Conservation (phyloP, 371 early-diverging fungal species). For the Rhizomucor miehei region DNA sequence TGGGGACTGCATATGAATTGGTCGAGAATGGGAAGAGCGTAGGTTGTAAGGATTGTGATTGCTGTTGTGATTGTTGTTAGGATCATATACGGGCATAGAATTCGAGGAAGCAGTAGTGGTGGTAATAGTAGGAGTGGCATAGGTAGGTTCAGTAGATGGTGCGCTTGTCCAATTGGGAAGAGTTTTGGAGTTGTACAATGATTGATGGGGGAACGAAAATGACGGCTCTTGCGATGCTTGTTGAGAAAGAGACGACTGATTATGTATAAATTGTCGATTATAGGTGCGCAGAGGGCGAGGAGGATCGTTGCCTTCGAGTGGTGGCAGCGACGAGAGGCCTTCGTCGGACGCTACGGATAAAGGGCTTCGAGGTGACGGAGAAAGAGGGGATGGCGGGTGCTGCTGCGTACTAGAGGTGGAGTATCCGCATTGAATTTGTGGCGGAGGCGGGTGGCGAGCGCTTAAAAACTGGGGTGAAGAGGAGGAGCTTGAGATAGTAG, state of each 20-base stretch:
- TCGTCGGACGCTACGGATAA: background rate
- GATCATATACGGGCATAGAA: slow-evolving; percentile 1
- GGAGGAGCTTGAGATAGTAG: too few species aligned
- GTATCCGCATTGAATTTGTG: too few species aligned
- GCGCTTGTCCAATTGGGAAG: background rate
- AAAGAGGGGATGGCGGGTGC: slow-evolving; percentile 26
- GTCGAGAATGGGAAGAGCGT: slow-evolving; percentile 1
- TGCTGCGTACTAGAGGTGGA: background rate
- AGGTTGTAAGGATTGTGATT: background rate
- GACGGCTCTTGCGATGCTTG: background rate
- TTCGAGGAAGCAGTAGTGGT: slow-evolving; percentile 1
- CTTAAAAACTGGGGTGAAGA: too few species aligned
- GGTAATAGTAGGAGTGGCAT: background rate
- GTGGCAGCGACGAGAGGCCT: slow-evolving; percentile 7
- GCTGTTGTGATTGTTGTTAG: background rate
- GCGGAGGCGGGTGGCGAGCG: too few species aligned
- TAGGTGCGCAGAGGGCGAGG: slow-evolving; percentile 11
- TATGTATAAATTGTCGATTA: background rate
- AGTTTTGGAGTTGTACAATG: background rate
- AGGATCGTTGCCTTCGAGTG: slow-evolving; percentile 18
- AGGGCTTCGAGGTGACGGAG: slow-evolving; percentile 10
- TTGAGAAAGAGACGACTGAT: too few species aligned
- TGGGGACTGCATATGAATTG: background rate
- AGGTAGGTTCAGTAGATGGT: background rate
- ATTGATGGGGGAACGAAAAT: too few species aligned